Evolutionary conservation across 345 rosid genomes (phyloP), one percentile per base, ranked within the genome.

Genomic region (Heritiera littoralis): DNA sequence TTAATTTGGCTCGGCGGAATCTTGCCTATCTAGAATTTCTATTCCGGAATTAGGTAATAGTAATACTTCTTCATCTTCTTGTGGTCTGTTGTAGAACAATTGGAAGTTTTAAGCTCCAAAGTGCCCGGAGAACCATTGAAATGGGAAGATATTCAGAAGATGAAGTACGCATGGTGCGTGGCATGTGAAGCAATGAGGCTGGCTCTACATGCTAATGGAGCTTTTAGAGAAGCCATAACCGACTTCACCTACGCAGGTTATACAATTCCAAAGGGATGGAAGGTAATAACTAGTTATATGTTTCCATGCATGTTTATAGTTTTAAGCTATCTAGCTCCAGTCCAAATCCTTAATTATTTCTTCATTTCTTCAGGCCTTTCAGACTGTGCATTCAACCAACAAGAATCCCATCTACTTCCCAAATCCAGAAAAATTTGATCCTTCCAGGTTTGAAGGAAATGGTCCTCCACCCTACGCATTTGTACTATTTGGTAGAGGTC

Each of bases 261-360:
- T 45, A 85, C 80, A 2, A 75, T 85, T 40, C 82, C 85, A 70
- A 80, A 83, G 51, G 85, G 87, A 45, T 78, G 84, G 84, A 83
- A 85, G 85, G 85, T 20, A 30, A 30, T 51, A 13, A 9, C 38
- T 35, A 35, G 13, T 14, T 72, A 66, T 52, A 13, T 59, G 13
- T 20, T 17, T 35, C 38, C 38, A 35, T 35, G 38, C 28, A 23
- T 23, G 28, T 23, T 23, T 23, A 23, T 23, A 23, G 28, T 23
- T 23, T 23, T 23, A 23, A 23, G 38, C 38, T 3, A 35, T 35
- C 38, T 35, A 35, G 3, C 2, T 35, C 3, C 38, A 1, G 3
- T 3, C 38, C 38, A 35, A 35, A 35, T 35, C 38, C 38, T 35
- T 3, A 35, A 35, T 35, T 35, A 35, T 35, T 35, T 35, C 38